phyloP scores from a whole-genome alignment of 768 basidiomycete species.

The Trametes maxima region DNA sequence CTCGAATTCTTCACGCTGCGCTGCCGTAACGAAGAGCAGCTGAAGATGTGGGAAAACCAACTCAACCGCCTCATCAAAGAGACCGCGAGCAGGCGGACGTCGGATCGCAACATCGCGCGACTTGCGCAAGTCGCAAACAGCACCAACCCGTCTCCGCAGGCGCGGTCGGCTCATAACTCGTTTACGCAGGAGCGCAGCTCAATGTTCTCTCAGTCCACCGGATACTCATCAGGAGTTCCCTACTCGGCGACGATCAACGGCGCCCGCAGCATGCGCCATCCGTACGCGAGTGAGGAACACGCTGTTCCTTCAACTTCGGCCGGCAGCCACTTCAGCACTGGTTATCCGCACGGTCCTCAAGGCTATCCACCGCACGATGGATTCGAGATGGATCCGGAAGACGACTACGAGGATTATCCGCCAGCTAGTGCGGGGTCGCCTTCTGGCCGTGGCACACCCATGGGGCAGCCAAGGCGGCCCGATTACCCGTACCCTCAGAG shows the following conservation, averaged over 20 bases:
- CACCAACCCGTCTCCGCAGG: slow-evolving; percentile 43
- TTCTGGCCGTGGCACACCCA: slow-evolving; percentile 77
- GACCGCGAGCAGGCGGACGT: slow-evolving; percentile 67
- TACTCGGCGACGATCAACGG: slow-evolving; percentile 24
- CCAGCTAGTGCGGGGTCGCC: slow-evolving; percentile 44
- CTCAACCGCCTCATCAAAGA: slow-evolving; percentile 87
- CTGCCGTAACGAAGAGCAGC: slow-evolving; percentile 89
- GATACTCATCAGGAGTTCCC: slow-evolving; percentile 24
- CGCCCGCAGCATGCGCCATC: slow-evolving; percentile 26
- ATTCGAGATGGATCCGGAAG: slow-evolving; percentile 73
- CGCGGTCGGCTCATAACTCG: slow-evolving; percentile 35
- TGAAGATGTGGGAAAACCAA: slow-evolving; percentile 88
- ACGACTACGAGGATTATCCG: slow-evolving; percentile 79
- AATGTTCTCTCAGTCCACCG: slow-evolving; percentile 28
- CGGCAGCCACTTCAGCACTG: slow-evolving; percentile 18
- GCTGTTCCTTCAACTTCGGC: slow-evolving; percentile 21
- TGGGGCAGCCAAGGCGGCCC: slow-evolving; percentile 53
- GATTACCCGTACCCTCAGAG: slow-evolving; percentile 25
- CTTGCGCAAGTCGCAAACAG: slow-evolving; percentile 49
- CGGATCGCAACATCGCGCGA: slow-evolving; percentile 62
- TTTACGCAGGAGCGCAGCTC: slow-evolving; percentile 26
- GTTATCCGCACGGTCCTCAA: slow-evolving; percentile 46
- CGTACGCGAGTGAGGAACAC: slow-evolving; percentile 29
- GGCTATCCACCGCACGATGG: slow-evolving; percentile 67
- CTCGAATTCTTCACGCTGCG: slow-evolving; percentile 93